A percentile compares a stretch with the other conserved stretches of the same genome.
Conservation (phyloP, 2,329 filamentous ascomycete genomes). For the Hypoxylon rubiginosum region DNA sequence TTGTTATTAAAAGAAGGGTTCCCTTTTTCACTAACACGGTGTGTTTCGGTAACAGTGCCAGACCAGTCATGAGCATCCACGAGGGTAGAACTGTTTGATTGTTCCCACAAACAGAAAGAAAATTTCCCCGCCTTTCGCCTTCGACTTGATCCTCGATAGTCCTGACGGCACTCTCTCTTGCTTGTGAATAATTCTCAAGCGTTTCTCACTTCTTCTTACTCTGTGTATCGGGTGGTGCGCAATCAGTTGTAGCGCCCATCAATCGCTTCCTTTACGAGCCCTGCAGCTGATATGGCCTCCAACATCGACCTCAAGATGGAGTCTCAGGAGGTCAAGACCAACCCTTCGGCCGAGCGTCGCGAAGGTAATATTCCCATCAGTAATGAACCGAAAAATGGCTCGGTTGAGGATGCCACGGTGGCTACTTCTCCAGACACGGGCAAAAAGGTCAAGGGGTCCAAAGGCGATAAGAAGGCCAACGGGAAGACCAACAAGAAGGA, state of each 20-base stretch:
- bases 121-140: constrained; percentile 29
- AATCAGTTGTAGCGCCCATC: not conserved
- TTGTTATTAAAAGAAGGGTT: constrained; percentile 6
- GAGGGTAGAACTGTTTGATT: constrained; percentile 32
- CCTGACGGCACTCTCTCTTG: constrained; percentile 11
- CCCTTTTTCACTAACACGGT: constrained; percentile 25
- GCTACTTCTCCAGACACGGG: constrained; percentile 36
- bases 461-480: constrained; percentile 44
- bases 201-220: not conserved
- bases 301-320: constrained; percentile 42
- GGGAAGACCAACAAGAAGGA: constrained; percentile 34
- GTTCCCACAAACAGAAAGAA: constrained; percentile 23
- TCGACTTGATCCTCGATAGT: constrained; percentile 11
- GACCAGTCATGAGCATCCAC: constrained; percentile 38
- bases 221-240: constrained; percentile 1
- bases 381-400: constrained; percentile 39
- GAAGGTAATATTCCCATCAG: constrained; percentile 37
- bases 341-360: constrained; percentile 38
- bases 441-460: constrained; percentile 48
- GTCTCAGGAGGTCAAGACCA: constrained; percentile 37
- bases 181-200: constrained; percentile 4
- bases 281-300: constrained; percentile 28
- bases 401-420: constrained; percentile 42
- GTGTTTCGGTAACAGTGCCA: constrained; percentile 33
- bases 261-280: not conserved